Base-by-base conservation (phyloP, 495 filamentous ascomycete species). In the Tirmania nivea region DNA sequence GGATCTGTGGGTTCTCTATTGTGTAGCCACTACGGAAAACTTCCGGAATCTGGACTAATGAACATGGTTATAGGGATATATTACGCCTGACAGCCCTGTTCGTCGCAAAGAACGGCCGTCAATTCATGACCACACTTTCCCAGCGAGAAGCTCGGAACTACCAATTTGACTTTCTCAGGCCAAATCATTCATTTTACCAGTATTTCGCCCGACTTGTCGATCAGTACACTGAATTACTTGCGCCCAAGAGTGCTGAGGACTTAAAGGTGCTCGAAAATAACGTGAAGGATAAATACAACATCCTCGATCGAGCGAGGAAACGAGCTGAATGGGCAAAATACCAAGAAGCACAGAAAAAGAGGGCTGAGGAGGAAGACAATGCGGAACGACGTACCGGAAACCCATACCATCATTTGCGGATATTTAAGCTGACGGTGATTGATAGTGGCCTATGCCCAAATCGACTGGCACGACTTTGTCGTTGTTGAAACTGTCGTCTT, bases 401-500 rank as follows among this genome's bases (percentile, higher is more conserved):
- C 25, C 25, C 25, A 5, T 5, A 5, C 25, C 25, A 1, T 5
- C 25, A 31, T 31, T 31, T 31, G 25, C 25, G 50, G 54, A 60
- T 35, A 59, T 55, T 47, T 34, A 31, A 31, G 3, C 2, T 8
- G 7, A 35, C 21, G 42, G 1, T 6, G 14, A 10, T 14, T 54
- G 10, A 34, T 50, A 57, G 67, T 92, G 19, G 77, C 84, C 56
- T 96, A 89, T 62, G 80, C 83, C 9, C 81, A 89, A 61, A 90
- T 97, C 58, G 90, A 97, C 65, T 97, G 90, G 90, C 86, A 94
- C 60, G 90, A 96, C 66, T 96, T 96, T 58, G 81, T 88, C 21
- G 80, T 97, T 31, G 87, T 95, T 20, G 90, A 95, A 68, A 95
- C 89, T 2, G 86, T 96, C n/a, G 68, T 83, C 31, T 97, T 97